Conservation (phyloP, 768 basidiomycete species). For the Lactifluus pinguis region DNA sequence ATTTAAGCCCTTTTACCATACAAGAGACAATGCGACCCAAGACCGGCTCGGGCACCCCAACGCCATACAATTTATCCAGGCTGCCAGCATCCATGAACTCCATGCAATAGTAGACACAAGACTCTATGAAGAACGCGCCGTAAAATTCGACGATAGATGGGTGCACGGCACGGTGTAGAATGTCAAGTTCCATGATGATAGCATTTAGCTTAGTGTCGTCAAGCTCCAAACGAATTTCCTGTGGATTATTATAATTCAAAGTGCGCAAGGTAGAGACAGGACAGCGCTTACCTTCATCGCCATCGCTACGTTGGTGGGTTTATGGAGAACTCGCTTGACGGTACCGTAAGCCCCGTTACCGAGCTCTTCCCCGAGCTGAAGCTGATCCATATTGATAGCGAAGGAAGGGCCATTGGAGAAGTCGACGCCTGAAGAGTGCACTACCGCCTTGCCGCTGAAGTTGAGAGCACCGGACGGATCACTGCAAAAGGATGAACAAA, state of each 20-base stretch:
- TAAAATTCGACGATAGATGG: slow-evolving; percentile 97
- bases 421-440: slow-evolving; percentile 81
- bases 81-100: slow-evolving; percentile 99
- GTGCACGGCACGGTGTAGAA: slow-evolving; percentile 86
- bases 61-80: slow-evolving; percentile 66
- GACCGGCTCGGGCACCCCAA: slow-evolving; percentile 60
- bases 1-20: slow-evolving; percentile 86
- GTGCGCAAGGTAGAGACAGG: not conserved
- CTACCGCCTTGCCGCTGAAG: slow-evolving; percentile 86
- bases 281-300: slow-evolving; percentile 82
- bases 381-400: slow-evolving; percentile 89
- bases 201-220: slow-evolving; percentile 89
- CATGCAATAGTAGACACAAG: slow-evolving; percentile 99
- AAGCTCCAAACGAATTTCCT: slow-evolving; percentile 97
- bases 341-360: slow-evolving; percentile 97
- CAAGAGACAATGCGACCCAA: slow-evolving; percentile 70
- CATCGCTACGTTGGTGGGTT: slow-evolving; percentile 92
- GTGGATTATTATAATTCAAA: slow-evolving; percentile 4
- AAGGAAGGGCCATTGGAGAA: slow-evolving; percentile 89
- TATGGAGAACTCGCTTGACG: slow-evolving; percentile 91
- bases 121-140: slow-evolving; percentile 98
- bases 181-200: slow-evolving; percentile 98
- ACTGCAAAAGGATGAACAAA: slow-evolving; percentile 31
- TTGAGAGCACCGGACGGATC: slow-evolving; percentile 95
- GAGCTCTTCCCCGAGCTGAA: slow-evolving; percentile 85